A percentile compares a stretch with the other conserved stretches of the same genome.
These are phyloP conservation scores for Aspergillus niger DNA, from an alignment of 2,329 filamentous ascomycete genomes.

Conservation along the genomic window DNA sequence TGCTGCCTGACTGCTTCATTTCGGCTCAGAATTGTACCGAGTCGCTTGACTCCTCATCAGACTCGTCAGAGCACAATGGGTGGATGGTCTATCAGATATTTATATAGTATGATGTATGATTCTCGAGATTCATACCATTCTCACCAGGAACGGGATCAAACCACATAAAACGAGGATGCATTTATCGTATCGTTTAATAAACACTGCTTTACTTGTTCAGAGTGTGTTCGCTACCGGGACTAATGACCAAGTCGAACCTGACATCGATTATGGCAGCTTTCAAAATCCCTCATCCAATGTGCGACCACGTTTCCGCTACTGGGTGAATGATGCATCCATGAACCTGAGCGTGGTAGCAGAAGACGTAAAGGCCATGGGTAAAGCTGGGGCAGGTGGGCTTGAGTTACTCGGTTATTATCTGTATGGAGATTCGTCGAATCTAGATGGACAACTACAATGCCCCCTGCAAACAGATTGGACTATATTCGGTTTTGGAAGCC, in stretches of 20 bases:
- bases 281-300: neutral
- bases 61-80: too few species aligned
- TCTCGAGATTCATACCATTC: neutral
- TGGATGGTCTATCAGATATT: neutral
- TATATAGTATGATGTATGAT: neutral
- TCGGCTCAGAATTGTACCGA: neutral
- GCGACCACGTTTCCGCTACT: slow-evolving; percentile 2
- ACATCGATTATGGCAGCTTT: neutral
- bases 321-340: neutral
- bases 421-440: neutral
- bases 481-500: neutral
- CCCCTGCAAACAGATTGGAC: slow-evolving; percentile 6
- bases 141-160: too few species aligned
- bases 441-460: neutral
- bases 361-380: neutral
- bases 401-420: neutral
- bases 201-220: neutral
- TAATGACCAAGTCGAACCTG: neutral
- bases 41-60: neutral
- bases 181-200: neutral
- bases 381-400: neutral
- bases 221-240: neutral
- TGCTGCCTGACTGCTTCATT: neutral
- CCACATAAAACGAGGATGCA: neutral
- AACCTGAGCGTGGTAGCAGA: neutral